A percentile compares a stretch with the other conserved stretches of the same genome.
Conservation (phyloP, 805 yeast genomes). For the Saccharomyces kudriavzevii region DNA sequence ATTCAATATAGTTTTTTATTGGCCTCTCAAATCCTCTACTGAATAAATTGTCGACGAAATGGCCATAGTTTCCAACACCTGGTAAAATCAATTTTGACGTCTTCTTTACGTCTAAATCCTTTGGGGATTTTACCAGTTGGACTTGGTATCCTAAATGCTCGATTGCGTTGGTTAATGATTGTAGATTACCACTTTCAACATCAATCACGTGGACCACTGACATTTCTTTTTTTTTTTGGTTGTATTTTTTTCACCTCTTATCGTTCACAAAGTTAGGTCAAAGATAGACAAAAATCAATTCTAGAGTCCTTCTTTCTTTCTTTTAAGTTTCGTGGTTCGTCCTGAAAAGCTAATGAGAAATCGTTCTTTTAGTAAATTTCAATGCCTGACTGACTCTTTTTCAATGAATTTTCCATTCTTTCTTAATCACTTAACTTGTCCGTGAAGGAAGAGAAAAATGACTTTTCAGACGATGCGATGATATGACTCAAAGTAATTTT, state of each 20-base stretch:
- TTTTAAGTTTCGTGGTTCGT: not conserved
- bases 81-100: constrained; percentile 69
- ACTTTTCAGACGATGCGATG: not conserved
- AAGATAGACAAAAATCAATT: not conserved
- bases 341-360: not conserved
- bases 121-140: constrained; percentile 48
- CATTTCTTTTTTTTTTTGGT: constrained; percentile 9
- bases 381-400: not conserved
- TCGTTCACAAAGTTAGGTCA: not conserved
- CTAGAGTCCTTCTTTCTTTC: not conserved
- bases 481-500: not conserved
- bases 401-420: not conserved
- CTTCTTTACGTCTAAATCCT: constrained; percentile 40
- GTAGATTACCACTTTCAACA: constrained; percentile 88
- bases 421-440: not conserved
- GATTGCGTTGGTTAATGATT: constrained; percentile 82
- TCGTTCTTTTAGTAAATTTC: not conserved
- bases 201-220: constrained; percentile 59
- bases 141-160: constrained; percentile 67
- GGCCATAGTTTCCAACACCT: constrained; percentile 97
- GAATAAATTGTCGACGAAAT: constrained; percentile 67
- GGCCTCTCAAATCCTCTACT: constrained; percentile 59
- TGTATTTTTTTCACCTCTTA: not conserved
- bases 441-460: not conserved
- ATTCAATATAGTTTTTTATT: constrained; percentile 51